These are phyloP conservation scores for Hippophae rhamnoides DNA, from an alignment of 306 rosid species.

Conservation along the genomic window DNA sequence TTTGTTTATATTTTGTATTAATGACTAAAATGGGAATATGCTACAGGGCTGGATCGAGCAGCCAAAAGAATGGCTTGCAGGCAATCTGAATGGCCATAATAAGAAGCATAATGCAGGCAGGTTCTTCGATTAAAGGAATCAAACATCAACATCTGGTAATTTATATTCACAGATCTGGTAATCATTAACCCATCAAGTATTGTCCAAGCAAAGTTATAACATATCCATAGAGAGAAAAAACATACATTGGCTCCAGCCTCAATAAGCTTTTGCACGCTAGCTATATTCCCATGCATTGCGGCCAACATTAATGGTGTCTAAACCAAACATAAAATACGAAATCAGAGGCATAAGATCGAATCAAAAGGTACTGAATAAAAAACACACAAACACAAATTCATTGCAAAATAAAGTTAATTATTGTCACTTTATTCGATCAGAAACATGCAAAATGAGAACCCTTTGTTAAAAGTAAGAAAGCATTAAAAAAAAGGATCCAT, in stretches of 20 bases:
- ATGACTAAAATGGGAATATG: conserved; percentile 43
- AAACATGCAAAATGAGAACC: no score
- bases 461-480: no score
- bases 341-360: not conserved
- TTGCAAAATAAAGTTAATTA: not conserved
- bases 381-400: not conserved
- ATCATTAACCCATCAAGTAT: conserved; percentile 5
- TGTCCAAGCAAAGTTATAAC: conserved; percentile 12
- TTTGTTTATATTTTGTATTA: no score
- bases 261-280: conserved; percentile 56
- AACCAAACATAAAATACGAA: conserved; percentile 9
- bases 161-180: conserved; percentile 31
- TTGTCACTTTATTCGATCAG: no score
- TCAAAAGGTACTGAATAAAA: conserved; percentile 2
- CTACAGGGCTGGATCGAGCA: conserved; percentile 63
- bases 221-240: conserved; percentile 8
- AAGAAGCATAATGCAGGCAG: conserved; percentile 83
- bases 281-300: conserved; percentile 64
- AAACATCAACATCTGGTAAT: conserved; percentile 66
- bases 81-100: conserved; percentile 69
- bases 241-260: conserved; percentile 84
- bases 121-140: conserved; percentile 69
- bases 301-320: conserved; percentile 92
- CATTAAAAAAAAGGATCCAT: no score
- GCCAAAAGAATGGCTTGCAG: conserved; percentile 62